Evolutionary conservation across 1,284 basidiomycete genomes (phyloP), one percentile per base, ranked within the genome.

Genomic region (Psilocybe mexicana): DNA sequence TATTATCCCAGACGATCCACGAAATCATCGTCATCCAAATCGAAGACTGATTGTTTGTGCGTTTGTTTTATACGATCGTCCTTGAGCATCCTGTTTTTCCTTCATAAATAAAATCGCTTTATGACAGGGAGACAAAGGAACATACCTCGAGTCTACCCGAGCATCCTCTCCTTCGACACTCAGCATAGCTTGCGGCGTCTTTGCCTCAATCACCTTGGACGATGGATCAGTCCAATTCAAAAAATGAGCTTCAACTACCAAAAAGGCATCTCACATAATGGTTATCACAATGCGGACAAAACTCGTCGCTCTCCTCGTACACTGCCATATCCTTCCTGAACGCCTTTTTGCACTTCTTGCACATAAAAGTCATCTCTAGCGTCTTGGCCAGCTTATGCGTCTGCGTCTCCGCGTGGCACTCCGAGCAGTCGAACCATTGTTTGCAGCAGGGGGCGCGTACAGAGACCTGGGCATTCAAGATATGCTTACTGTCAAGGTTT

Each of bases 281-380:
- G 71, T 99, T 98, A 73, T 97, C 95, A 71, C 96, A 98, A 74
- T 98, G 91, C 0, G 97, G 96, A 71, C 97, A 99, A 73, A 89
- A 98, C 76, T 99, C 96, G 71, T 99, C 96, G 63, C 92, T 92
- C 71, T 97, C 94, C 69, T 99, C 97, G 70, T 94, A 98, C 28
- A 74, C 76, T 0, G 80, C 65, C 89, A 98, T 94, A 72, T 98
- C 94, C 76, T 99, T 98, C 61, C 96, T 77, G 73, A 99, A 98
- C 1, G 94, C 95, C 75, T 96, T 96, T 72, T 92, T 92, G 80
- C 97, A 99, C 76, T 98, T 97, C 75, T 99, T 99, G 81, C 97
- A 99, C 67, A 93, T 78, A 72, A 99, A 97, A 0, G 80, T 80
- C 94, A 99, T 95, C 77, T 98, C 96, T 45, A 78, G 82, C 52